These are phyloP conservation scores for Aspergillus sp. DNA, from an alignment of 2,329 filamentous ascomycete genomes.

Conservation along the genomic window DNA sequence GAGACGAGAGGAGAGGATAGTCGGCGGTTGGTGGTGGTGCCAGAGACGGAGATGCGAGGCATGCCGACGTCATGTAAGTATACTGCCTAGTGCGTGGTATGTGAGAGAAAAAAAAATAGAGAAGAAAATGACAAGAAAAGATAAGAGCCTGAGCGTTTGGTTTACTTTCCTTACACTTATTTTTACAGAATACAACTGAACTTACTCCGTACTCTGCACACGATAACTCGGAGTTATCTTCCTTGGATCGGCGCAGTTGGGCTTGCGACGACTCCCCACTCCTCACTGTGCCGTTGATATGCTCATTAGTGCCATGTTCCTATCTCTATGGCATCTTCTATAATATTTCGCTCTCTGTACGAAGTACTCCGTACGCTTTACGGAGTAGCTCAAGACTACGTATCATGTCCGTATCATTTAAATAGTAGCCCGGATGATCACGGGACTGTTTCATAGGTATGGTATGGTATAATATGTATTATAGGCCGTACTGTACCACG, in stretches of 20 bases:
- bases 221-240: background rate
- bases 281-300: background rate
- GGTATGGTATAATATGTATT: too few species aligned
- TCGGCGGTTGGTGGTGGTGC: background rate
- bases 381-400: too few species aligned
- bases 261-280: slow-evolving; percentile 15
- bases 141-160: background rate
- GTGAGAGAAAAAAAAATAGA: slow-evolving; percentile 4
- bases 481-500: too few species aligned
- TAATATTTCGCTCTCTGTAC: too few species aligned
- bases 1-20: slow-evolving; percentile 2
- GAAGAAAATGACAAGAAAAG: slow-evolving; percentile 4
- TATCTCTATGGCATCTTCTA: too few species aligned
- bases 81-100: slow-evolving; percentile 1
- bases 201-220: too few species aligned
- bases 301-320: background rate
- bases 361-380: too few species aligned
- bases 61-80: slow-evolving; percentile 5
- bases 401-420: too few species aligned
- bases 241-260: background rate
- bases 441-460: too few species aligned
- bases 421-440: too few species aligned
- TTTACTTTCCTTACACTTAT: background rate
- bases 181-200: background rate
- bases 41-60: slow-evolving; percentile 1